Conservation (phyloP, 2,329 filamentous ascomycete species). For the Scleromitrula shiraiana region DNA sequence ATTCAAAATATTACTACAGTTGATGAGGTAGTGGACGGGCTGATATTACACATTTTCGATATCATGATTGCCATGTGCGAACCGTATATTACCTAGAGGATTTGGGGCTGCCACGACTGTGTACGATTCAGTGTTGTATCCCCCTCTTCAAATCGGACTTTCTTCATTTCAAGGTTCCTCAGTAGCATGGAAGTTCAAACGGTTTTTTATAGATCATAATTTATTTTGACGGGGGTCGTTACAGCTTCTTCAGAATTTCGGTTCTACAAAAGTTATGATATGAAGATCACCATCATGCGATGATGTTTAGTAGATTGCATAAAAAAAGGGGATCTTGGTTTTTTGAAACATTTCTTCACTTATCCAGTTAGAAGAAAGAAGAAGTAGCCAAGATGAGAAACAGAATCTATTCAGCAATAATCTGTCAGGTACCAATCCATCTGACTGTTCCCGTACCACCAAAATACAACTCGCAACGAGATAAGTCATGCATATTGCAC, state of each 20-base stretch:
- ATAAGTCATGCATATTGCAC: slow-evolving; percentile 2
- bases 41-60: no score
- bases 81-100: no score
- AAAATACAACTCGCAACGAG: background rate
- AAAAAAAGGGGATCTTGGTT: no score
- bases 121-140: background rate
- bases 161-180: no score
- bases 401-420: background rate
- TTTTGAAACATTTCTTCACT: background rate
- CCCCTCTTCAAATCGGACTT: background rate
- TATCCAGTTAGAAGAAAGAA: background rate
- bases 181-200: slow-evolving; percentile 2
- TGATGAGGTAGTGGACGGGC: no score
- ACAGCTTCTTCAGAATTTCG: background rate
- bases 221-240: background rate
- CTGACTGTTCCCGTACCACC: background rate
- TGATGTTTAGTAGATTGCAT: background rate
- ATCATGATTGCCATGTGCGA: no score
- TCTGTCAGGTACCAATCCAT: slow-evolving; percentile 8
- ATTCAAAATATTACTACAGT: no score
- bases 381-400: background rate
- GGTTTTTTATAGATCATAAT: slow-evolving; percentile 6
- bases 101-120: no score
- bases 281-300: background rate
- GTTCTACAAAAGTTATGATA: background rate